These are phyloP conservation scores for Fusarium begoniae DNA, from an alignment of 2,329 filamentous ascomycete species.

Conservation along the genomic window DNA sequence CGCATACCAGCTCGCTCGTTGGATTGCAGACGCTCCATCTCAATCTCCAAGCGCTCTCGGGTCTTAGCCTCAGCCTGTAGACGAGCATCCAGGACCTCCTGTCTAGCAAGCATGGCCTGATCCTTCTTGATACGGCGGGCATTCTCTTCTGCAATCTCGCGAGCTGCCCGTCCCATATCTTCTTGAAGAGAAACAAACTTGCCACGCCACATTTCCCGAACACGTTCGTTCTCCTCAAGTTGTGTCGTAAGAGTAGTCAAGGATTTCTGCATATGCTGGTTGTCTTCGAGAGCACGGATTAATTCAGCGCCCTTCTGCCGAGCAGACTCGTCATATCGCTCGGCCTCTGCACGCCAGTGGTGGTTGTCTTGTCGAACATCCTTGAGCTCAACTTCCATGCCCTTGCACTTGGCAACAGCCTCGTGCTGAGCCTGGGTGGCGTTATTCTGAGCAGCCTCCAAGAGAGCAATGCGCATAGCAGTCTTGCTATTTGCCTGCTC, in stretches of 20 bases:
- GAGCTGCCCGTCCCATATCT: conserved; percentile 82
- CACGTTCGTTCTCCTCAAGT: conserved; percentile 84
- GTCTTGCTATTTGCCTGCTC: conserved; percentile 66
- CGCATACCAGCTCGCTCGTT: conserved; percentile 73
- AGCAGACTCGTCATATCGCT: conserved; percentile 63
- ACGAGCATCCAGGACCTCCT: conserved; percentile 80
- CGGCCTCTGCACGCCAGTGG: conserved; percentile 71
- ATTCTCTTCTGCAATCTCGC: conserved; percentile 85
- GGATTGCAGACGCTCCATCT: conserved; percentile 71
- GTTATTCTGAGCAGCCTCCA: conserved; percentile 73
- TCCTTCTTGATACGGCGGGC: conserved; percentile 81
- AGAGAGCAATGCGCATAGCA: conserved; percentile 69
- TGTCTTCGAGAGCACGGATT: conserved; percentile 62
- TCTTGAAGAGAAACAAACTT: conserved; percentile 88
- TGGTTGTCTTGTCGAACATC: conserved; percentile 65
- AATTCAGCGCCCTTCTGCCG: conserved; percentile 61
- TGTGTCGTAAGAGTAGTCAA: conserved; percentile 80
- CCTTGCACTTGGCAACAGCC: conserved; percentile 63
- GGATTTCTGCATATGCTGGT: conserved; percentile 77
- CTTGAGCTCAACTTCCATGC: conserved; percentile 63
- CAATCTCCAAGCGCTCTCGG: conserved; percentile 71
- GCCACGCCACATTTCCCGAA: conserved; percentile 83
- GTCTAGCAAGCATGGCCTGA: conserved; percentile 79
- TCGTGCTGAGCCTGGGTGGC: conserved; percentile 64
- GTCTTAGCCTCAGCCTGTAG: conserved; percentile 79